Evolutionary conservation across 345 rosid species (phyloP).

Genomic region (Euclidium syriacum): DNA sequence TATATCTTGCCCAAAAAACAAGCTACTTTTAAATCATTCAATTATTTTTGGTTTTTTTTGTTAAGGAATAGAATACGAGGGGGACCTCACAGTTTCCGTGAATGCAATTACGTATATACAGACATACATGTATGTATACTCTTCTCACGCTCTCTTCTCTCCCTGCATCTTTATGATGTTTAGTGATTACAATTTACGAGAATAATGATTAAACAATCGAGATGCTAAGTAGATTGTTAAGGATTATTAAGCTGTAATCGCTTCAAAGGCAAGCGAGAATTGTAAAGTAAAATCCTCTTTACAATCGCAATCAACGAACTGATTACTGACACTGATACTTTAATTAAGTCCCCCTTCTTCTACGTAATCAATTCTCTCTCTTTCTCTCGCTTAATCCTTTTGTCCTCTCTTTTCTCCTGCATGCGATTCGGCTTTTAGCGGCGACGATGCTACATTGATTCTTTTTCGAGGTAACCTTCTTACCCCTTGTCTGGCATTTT

Average conservation of each 20-base stretch:
- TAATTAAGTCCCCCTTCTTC: background rate
- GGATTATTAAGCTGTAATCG: constrained; percentile 16
- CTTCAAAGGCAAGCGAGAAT: constrained; percentile 32
- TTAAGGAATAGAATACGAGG: too few species aligned
- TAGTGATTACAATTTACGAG: constrained; percentile 1
- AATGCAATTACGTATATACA: constrained; percentile 7
- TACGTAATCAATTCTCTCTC: constrained; percentile 20
- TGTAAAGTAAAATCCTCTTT: background rate
- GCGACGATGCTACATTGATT: constrained; percentile 27
- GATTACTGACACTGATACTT: background rate
- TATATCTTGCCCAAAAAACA: too few species aligned
- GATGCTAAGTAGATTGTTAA: background rate
- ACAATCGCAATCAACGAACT: constrained; percentile 18
- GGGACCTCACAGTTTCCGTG: background rate
- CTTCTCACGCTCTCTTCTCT: background rate
- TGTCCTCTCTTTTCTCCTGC: constrained; percentile 8
- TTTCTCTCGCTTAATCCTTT: background rate
- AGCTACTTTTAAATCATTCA: too few species aligned
- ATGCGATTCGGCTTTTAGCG: constrained; percentile 10
- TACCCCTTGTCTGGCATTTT: background rate
- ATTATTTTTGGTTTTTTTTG: too few species aligned
- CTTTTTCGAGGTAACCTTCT: constrained; percentile 16
- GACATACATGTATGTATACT: constrained; percentile 9
- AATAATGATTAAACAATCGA: background rate
- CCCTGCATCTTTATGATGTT: background rate